Conservation (phyloP, 2,329 filamentous ascomycete genomes). For the Penicillium sp. region DNA sequence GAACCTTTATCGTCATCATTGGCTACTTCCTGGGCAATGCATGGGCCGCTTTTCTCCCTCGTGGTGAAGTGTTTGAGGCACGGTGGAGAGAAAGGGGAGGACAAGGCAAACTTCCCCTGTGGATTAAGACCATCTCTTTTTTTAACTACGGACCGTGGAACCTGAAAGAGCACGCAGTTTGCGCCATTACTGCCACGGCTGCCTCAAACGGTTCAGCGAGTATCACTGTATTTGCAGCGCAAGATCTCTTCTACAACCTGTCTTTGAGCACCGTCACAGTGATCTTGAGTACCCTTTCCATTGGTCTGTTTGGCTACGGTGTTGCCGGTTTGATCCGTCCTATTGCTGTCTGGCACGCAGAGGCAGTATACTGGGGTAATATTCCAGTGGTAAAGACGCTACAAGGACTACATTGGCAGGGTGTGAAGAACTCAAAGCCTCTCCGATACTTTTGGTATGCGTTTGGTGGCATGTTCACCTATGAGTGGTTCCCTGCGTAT, state of each 20-base stretch:
- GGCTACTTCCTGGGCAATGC: conserved; percentile 53
- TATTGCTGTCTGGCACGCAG: conserved; percentile 53
- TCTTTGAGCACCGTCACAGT: conserved; percentile 46
- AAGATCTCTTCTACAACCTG: conserved; percentile 52
- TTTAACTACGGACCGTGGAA: conserved; percentile 52
- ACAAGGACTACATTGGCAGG: conserved; percentile 54
- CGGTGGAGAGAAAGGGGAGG: conserved; percentile 44
- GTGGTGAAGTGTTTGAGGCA: conserved; percentile 49
- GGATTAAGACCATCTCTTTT: conserved; percentile 41
- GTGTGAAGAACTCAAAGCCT: conserved; percentile 49
- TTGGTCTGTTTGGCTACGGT: conserved; percentile 55
- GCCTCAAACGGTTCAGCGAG: conserved; percentile 48
- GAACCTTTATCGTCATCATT: conserved; percentile 56
- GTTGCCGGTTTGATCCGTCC: conserved; percentile 53
- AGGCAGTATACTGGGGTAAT: conserved; percentile 55
- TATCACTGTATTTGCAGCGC: conserved; percentile 43
- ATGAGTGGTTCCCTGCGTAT: conserved; percentile 54
- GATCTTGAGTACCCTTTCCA: conserved; percentile 50
- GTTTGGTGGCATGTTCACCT: conserved; percentile 47
- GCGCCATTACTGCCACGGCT: conserved; percentile 52
- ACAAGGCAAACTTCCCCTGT: conserved; percentile 40
- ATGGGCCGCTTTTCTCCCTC: conserved; percentile 48
- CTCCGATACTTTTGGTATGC: conserved; percentile 52
- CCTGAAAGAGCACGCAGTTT: conserved; percentile 56
- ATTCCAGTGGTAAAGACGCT: conserved; percentile 53